A percentile compares a stretch with the other conserved stretches of the same genome.
Conservation (phyloP, 768 basidiomycete species). For the Cubamyces lactineus region DNA sequence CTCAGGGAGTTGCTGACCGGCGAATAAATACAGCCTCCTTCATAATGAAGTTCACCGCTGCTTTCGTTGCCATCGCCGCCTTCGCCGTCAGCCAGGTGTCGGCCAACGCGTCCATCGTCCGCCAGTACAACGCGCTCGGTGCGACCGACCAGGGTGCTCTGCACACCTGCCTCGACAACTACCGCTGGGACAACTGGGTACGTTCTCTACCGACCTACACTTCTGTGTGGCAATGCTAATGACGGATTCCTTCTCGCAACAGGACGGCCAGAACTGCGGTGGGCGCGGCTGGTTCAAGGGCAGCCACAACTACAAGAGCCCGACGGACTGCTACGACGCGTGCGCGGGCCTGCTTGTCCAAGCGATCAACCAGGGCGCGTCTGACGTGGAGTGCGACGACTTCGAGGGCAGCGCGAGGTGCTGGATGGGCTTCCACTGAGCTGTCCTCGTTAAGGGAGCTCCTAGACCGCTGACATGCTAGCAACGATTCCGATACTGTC, state of each 20-base stretch:
- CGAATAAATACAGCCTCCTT: not conserved
- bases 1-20: too few species aligned
- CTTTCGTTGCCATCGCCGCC: not conserved
- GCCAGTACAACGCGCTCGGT: not conserved
- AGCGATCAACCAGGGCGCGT: not conserved
- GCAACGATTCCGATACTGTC: too few species aligned
- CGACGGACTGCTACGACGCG: not conserved
- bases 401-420: not conserved
- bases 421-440: not conserved
- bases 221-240: not conserved
- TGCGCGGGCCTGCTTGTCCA: not conserved
- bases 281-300: slow-evolving; percentile 1
- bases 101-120: not conserved
- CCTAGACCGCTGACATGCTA: too few species aligned
- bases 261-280: not conserved
- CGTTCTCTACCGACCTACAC: too few species aligned
- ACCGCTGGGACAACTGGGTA: not conserved
- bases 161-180: not conserved
- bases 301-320: not conserved
- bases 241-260: not conserved
- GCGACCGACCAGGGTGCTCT: not conserved
- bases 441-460: too few species aligned
- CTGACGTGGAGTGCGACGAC: not conserved
- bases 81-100: not conserved
- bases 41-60: not conserved